phyloP scores from a whole-genome alignment of 495 filamentous ascomycete genomes.

The Talaromyces stipitatus region DNA sequence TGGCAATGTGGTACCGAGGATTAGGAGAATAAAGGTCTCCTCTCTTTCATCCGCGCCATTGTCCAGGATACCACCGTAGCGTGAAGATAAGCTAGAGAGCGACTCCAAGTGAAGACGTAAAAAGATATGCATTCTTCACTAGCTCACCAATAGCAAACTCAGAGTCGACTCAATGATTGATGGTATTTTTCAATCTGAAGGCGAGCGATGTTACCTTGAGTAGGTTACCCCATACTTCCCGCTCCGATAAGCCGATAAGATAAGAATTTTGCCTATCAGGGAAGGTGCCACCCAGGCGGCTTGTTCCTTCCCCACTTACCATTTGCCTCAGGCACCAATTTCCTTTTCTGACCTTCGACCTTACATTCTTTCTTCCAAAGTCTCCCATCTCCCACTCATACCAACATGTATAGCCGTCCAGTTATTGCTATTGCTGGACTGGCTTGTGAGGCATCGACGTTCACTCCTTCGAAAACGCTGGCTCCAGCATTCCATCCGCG shows the following conservation, averaged over 20 bases:
- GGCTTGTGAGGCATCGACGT: constrained; percentile 49
- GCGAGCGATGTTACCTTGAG: background rate
- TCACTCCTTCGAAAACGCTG: constrained; percentile 43
- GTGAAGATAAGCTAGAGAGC: background rate
- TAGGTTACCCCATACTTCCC: background rate
- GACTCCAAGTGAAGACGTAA: background rate
- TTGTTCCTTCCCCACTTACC: background rate
- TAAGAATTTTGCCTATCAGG: background rate
- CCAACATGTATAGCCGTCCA: constrained; percentile 19
- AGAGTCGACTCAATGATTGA: background rate
- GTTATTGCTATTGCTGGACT: constrained; percentile 48
- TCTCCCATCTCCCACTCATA: too few relatives aligned
- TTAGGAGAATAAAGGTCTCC: background rate
- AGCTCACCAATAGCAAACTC: background rate
- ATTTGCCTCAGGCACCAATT: background rate
- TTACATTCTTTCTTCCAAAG: background rate
- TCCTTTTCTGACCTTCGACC: background rate
- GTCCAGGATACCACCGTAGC: background rate
- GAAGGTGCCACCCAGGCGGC: background rate
- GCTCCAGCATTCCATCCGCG: constrained; percentile 46
- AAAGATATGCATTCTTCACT: background rate
- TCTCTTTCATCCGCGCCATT: background rate
- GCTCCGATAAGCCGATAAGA: background rate
- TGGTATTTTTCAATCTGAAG: too few relatives aligned
- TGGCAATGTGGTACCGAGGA: background rate